Base-by-base conservation (phyloP, 129 eudicot species). In the Dittrichia graveolens region DNA sequence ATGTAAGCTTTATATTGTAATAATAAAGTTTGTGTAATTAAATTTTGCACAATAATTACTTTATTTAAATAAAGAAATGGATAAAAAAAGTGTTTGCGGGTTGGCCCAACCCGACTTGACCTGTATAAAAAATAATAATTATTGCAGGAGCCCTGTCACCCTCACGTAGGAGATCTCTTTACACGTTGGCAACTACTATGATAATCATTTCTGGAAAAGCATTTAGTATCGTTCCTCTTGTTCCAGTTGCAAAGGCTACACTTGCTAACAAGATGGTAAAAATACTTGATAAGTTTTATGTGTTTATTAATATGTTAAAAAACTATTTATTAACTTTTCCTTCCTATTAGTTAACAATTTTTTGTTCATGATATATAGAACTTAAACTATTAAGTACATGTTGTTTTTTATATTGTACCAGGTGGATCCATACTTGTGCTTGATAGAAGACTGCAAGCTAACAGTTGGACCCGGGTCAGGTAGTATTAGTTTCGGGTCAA, bases 111-210 rank as follows among this genome's bases (percentile, higher is more conserved):
- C 31, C 31, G n/a, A n/a, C 31, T 24, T 24, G 31, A 24, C 31
- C 31, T 24, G 31, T 24, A 24, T 24, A 0, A 24, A 24, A 24
- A 24, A 24, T 24, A 24, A 59, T 45, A 62, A 44, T 70, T 50
- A 69, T 75, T 78, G 67, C 85, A 95, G 99, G 95, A 24, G 55
- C 78, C 3, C 68, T 88, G 40, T 92, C 95, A 76, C 87, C 99
- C 47, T 91, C 97, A 61, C 85, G 96, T 18, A 88, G 96, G 7
- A 84, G 99, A 73, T 91, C 99, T 55, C 91, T 95, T 58, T 95
- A 86, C 78, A 79, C 88, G 9, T 72, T 95, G 86, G 87, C 95
- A 31, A 88, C 89, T 71, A 81, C 88, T 8, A 90, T 95, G 99
- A 84, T 91, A 16, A 83, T 95, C 34, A 79, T 95, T 64, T 83